Evolutionary conservation across 805 yeast genomes (phyloP), one percentile per base, ranked within the genome.

Genomic region (Myxozyma nipponensis): DNA sequence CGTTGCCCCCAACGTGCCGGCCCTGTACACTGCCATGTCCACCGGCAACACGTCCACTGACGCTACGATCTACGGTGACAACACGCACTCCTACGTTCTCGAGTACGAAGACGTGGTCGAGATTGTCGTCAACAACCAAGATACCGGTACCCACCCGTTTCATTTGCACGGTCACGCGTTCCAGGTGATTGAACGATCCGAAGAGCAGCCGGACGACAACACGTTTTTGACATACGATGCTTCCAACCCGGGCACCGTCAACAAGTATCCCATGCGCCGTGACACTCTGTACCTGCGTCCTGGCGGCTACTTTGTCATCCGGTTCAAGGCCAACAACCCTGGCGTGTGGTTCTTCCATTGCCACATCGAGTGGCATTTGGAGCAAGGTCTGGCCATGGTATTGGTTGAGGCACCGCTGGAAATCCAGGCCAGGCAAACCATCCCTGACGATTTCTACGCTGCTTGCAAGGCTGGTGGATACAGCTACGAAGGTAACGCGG

Each of bases 311-410:
- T 77, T 89, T 63, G 90, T 87, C 28, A 64, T 91, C 56, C 79
- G 98, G 66, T 91, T 89, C 76, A 79, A 78, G 64, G 95, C 98
- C 47, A 83, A 85, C 67, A 93, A 93, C 69, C 98, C 98, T 28
- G 98, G 98, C 74, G 90, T 90, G 39, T 91, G 98, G 98, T 79
- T 83, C 69, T 93, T 93, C 95, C 98, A 91, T 73, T 91, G 98
- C 72, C 98, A 91, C 69, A 85, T 93, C 64, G 98, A 93, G 69
- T 91, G 98, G 98, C 98, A 93, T 73, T 78, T 91, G 75, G 77
- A 82, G 64, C 98, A 93, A 74, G 98, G 98, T 64, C 77, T 91
- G 62, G 95, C 95, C 10, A 62, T 89, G 49, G 74, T 76, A 7
- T 72, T 93, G 39, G 72, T 91, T 47, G 98, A 91, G 72, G 96